Evolutionary conservation across 176 grass and related monocot species (phyloP).

Genomic region (Musa troglodytarum): DNA sequence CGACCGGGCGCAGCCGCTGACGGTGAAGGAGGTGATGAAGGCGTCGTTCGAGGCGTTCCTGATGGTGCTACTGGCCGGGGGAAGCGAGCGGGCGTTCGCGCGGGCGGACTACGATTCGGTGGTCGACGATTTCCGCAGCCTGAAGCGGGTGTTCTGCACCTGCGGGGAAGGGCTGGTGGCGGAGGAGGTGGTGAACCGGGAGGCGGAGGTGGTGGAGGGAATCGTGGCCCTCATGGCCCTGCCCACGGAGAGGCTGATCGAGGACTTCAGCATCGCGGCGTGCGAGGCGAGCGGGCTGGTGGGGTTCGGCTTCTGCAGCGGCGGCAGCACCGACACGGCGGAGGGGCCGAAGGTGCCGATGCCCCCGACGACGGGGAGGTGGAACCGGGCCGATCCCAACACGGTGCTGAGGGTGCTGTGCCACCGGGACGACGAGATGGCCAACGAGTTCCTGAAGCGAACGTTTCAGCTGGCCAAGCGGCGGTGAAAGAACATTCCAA

Average conservation of each 20-base stretch:
- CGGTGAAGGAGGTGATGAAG: slow-evolving; percentile 13
- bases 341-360: slow-evolving; percentile 6
- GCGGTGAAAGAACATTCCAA: slow-evolving; percentile 15
- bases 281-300: not conserved
- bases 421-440: slow-evolving; percentile 44
- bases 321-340: not conserved
- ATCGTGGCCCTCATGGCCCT: slow-evolving; percentile 7
- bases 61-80: slow-evolving; percentile 12
- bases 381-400: slow-evolving; percentile 45
- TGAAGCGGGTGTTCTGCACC: slow-evolving; percentile 1
- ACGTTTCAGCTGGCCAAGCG: slow-evolving; percentile 54
- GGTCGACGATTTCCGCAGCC: not conserved
- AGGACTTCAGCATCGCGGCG: not conserved
- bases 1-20: slow-evolving; percentile 1
- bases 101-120: not conserved
- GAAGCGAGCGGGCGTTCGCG: not conserved
- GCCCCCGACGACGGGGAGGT: slow-evolving; percentile 38
- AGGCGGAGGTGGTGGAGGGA: slow-evolving; percentile 15
- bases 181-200: slow-evolving; percentile 1
- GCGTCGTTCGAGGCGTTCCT: slow-evolving; percentile 11
- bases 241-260: slow-evolving; percentile 11
- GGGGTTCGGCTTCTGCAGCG: not conserved
- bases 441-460: slow-evolving; percentile 53
- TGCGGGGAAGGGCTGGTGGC: not conserved
- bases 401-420: slow-evolving; percentile 57